phyloP scores from a whole-genome alignment of 2,329 filamentous ascomycete genomes.

The Rutstroemia sp. region DNA sequence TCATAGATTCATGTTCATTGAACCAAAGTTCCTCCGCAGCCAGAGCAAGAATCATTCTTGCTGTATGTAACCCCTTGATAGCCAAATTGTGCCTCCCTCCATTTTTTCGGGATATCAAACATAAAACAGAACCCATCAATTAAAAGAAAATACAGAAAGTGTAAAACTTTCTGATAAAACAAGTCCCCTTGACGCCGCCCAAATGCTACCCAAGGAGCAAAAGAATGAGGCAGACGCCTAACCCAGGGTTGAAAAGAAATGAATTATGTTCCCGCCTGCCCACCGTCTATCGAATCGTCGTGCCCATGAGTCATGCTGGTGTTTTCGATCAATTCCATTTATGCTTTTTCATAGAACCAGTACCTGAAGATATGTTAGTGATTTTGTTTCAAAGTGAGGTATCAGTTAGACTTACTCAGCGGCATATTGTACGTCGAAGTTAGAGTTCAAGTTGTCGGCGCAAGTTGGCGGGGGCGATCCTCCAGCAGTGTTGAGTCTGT shows the following conservation, averaged over 20 bases:
- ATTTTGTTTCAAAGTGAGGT: not conserved
- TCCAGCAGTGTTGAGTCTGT: conserved; percentile 76
- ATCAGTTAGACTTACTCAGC: conserved; percentile 61
- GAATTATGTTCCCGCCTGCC: not conserved
- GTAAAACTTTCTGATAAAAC: not conserved
- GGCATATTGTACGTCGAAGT: conserved; percentile 72
- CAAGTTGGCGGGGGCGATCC: conserved; percentile 71
- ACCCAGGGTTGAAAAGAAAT: not conserved
- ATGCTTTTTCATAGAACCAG: conserved; percentile 24
- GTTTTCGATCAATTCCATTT: not conserved
- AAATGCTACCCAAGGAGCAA: not conserved
- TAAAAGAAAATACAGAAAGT: not conserved
- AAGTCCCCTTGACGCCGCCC: not conserved
- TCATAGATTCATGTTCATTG: not conserved
- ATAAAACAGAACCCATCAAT: not conserved
- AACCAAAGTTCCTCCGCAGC: not conserved
- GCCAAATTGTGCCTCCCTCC: not conserved
- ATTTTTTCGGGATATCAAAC: not conserved
- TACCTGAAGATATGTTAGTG: conserved; percentile 19
- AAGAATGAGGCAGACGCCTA: not conserved
- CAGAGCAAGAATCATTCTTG: not conserved
- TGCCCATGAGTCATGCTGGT: not conserved
- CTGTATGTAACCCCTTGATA: not conserved
- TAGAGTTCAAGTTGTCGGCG: conserved; percentile 45
- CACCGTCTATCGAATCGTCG: not conserved